Conservation (phyloP, 1,284 basidiomycete species). For the Malassezia yamatoensis region DNA sequence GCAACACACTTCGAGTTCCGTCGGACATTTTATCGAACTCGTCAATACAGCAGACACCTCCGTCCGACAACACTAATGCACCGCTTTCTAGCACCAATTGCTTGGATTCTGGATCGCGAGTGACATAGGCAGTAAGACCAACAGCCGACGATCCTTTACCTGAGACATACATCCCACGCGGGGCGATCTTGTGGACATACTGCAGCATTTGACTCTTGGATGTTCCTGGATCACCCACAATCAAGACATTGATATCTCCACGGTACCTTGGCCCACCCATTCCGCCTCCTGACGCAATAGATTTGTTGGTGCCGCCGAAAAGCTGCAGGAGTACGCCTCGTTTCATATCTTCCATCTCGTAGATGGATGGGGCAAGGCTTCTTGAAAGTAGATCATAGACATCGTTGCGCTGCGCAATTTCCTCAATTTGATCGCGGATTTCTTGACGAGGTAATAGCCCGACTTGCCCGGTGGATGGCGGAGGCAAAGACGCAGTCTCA, state of each 20-base stretch:
- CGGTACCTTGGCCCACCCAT: constrained; percentile 89
- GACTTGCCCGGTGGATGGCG: constrained; percentile 17
- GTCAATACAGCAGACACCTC: constrained; percentile 97
- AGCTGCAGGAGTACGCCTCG: constrained; percentile 91
- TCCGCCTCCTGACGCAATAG: constrained; percentile 78
- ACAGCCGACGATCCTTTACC: constrained; percentile 97
- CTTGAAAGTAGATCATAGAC: constrained; percentile 77
- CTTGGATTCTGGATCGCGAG: constrained; percentile 92
- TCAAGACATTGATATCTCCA: constrained; percentile 91
- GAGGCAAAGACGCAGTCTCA: constrained; percentile 13
- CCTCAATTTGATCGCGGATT: constrained; percentile 57
- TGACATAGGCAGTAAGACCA: constrained; percentile 94
- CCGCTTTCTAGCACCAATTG: constrained; percentile 95
- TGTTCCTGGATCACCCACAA: constrained; percentile 97
- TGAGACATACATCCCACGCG: constrained; percentile 71
- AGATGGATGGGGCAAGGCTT: constrained; percentile 85
- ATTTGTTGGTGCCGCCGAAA: constrained; percentile 96
- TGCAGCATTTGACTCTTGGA: constrained; percentile 76
- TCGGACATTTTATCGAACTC: constrained; percentile 99
- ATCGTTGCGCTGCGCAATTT: constrained; percentile 66
- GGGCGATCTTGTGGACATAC: constrained; percentile 98
- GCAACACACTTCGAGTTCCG: constrained; percentile 84
- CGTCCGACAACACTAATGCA: constrained; percentile 88
- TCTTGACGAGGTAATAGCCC: constrained; percentile 39
- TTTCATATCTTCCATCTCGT: constrained; percentile 98